Base-by-base conservation (phyloP, 2,329 filamentous ascomycete genomes). In the Fusarium keratoplasticum region DNA sequence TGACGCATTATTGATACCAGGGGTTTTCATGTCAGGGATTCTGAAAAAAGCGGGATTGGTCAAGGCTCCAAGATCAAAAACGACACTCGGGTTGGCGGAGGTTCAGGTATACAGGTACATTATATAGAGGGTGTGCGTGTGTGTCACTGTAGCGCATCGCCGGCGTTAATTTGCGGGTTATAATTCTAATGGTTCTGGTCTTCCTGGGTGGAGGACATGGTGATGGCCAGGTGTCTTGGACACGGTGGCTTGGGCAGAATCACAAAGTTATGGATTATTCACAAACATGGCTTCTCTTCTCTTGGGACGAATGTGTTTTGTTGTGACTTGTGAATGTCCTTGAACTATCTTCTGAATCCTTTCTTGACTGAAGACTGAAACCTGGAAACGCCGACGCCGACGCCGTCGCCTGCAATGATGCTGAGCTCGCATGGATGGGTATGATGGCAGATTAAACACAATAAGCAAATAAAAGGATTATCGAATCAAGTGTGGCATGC, bases 1-100 rank as follows among this genome's bases (percentile, higher is more conserved):
- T 55, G 62, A 63, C 44, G 60, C 60, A 62, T 60, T 69, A 71
- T 75, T 73, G 77, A 80, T 80, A 80, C 76, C 75, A 78, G 73
- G 62, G 72, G 77, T 67, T 67, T 71, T 52, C 54, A 78, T 54
- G 68, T 70, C 69, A 64, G 66, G 50, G 50, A 52, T 57, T 75
- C 61, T 31, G 27, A 61, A 66, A 65, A 65, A 52, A 55, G 66
- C 62, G 64, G 69, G 61, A 25, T 66, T 64, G 47, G 55, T 61
- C 44, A 71, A 29, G 72, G 44, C 52, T 61, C 64, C 55, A 68
- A 70, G 54, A 35, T 65, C 31, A 70, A 72, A 65, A 70, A 65
- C 42, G 60, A 68, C 72, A 73, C 66, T 69, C 25, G 69, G 64
- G 57, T 29, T 42, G 29, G 59, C 29, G 58, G 64, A 60, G 64